A percentile compares a stretch with the other conserved stretches of the same genome.
Conservation (phyloP, 257 asterid species). For the Capsicum pubescens region DNA sequence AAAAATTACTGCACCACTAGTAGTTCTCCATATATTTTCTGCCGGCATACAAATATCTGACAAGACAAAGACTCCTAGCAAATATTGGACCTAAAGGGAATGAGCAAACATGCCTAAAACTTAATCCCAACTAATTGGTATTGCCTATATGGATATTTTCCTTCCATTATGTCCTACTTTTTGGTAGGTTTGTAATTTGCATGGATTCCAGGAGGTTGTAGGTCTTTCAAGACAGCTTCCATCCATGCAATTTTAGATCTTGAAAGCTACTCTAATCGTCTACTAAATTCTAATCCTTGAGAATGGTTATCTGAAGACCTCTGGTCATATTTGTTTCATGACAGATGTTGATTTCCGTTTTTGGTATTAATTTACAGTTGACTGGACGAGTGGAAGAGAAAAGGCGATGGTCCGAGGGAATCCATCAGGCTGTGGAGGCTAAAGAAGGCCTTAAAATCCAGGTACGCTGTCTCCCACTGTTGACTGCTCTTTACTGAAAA, state of each 20-base stretch:
- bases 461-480: conserved; percentile 47
- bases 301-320: conserved; percentile 17
- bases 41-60: not conserved
- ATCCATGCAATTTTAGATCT: conserved; percentile 2
- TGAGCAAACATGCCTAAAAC: not conserved
- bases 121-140: not conserved
- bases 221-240: conserved; percentile 1
- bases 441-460: conserved; percentile 91
- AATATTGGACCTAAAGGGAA: not conserved
- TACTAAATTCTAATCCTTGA: conserved; percentile 22
- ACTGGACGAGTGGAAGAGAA: conserved; percentile 98
- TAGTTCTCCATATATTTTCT: conserved; percentile 24
- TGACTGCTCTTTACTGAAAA: conserved; percentile 20
- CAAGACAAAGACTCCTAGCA: not conserved
- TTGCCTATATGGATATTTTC: not conserved
- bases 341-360: not conserved
- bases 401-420: conserved; percentile 97
- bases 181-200: not conserved
- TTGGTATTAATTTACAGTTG: conserved; percentile 56
- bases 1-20: not conserved
- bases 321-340: not conserved
- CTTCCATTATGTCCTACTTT: conserved; percentile 16
- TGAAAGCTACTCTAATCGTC: conserved; percentile 11
- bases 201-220: conserved; percentile 7
- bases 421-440: conserved; percentile 99